Conservation (phyloP, 78 protist genomes). For the Mantamonas sphyraenae region DNA sequence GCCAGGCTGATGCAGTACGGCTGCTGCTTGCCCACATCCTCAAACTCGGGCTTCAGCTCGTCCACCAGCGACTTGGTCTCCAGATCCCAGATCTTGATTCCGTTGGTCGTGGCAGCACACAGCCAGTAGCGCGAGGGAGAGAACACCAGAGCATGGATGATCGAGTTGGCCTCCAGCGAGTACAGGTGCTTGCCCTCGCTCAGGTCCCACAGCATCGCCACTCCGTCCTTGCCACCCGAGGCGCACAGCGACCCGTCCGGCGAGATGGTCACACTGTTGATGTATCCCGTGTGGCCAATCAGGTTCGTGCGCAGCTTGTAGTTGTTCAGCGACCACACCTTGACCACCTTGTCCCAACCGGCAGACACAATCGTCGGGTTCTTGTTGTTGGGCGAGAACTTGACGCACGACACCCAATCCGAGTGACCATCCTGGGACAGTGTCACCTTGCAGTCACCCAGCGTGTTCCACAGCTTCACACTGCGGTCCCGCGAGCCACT, state of each 20-base stretch:
- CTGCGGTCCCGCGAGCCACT: slow-evolving; percentile 96
- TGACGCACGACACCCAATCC: slow-evolving; percentile 96
- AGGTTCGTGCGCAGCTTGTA: slow-evolving; percentile 85
- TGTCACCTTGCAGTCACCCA: slow-evolving; percentile 92
- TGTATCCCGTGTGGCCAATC: slow-evolving; percentile 93
- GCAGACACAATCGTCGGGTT: slow-evolving; percentile 89
- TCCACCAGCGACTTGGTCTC: slow-evolving; percentile 83
- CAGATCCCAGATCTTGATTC: slow-evolving; percentile 96
- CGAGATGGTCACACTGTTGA: slow-evolving; percentile 97
- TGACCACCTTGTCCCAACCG: slow-evolving; percentile 96
- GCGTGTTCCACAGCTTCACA: slow-evolving; percentile 97
- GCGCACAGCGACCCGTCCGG: slow-evolving; percentile 99
- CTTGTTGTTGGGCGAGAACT: slow-evolving; percentile 85
- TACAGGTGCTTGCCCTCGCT: slow-evolving; percentile 90
- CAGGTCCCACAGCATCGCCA: slow-evolving; percentile 98
- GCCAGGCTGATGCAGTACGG: slow-evolving; percentile 82
- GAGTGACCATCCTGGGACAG: slow-evolving; percentile 79
- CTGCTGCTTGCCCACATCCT: not conserved
- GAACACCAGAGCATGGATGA: slow-evolving; percentile 92
- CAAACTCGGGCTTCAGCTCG: slow-evolving; percentile 62
- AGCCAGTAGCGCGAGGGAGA: slow-evolving; percentile 99
- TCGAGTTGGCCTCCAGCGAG: slow-evolving; percentile 82
- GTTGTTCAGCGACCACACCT: slow-evolving; percentile 92
- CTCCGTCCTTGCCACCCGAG: slow-evolving; percentile 97
- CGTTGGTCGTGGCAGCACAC: slow-evolving; percentile 86